phyloP scores from a whole-genome alignment of 306 rosid genomes.

The Clitoria ternatea region DNA sequence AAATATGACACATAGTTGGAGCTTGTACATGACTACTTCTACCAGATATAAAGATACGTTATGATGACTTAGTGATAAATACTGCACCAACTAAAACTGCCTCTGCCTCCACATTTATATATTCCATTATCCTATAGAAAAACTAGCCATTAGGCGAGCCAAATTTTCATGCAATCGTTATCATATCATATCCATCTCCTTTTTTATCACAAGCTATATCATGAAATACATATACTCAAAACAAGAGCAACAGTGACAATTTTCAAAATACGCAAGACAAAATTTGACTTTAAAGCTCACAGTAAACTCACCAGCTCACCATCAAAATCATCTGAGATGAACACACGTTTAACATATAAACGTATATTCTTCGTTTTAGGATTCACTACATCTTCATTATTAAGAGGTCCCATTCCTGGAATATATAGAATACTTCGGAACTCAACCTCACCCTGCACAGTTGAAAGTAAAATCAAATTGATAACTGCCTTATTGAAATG shows the following conservation, averaged over 20 bases:
- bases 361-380: slow-evolving; percentile 96
- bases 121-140: background rate
- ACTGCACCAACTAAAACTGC: background rate
- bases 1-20: background rate
- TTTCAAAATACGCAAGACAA: background rate
- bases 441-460: slow-evolving; percentile 92
- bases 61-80: background rate
- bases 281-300: slow-evolving; percentile 1
- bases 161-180: background rate
- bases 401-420: slow-evolving; percentile 97
- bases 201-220: background rate
- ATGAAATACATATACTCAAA: no score
- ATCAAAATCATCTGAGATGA: slow-evolving; percentile 97
- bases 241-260: background rate
- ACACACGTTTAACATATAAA: slow-evolving; percentile 87
- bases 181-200: background rate
- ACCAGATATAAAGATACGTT: no score
- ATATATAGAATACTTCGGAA: slow-evolving; percentile 87
- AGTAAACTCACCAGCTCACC: slow-evolving; percentile 87
- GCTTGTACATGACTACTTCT: no score
- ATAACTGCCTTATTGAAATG: background rate
- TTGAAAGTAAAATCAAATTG: slow-evolving; percentile 22
- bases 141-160: background rate
- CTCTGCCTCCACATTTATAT: background rate
- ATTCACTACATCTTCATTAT: slow-evolving; percentile 87